phyloP scores from a whole-genome alignment of 495 filamentous ascomycete species.

The Achaetomiella virescens region DNA sequence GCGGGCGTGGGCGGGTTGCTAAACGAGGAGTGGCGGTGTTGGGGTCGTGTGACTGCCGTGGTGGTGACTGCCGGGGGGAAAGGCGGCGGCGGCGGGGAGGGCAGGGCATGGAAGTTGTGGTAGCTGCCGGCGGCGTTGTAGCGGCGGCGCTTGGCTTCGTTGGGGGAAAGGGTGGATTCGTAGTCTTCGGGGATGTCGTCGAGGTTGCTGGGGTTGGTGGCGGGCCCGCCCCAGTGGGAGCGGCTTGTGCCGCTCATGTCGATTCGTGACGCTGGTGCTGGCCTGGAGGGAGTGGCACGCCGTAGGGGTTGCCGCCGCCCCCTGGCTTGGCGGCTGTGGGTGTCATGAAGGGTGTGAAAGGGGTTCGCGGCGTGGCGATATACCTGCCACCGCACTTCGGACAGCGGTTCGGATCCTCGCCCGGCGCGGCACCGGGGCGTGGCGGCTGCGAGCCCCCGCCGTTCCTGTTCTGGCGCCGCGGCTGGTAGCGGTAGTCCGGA shows the following conservation, averaged over 20 bases:
- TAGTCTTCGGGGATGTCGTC: conserved; percentile 36
- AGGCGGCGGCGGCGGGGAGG: conserved; percentile 16
- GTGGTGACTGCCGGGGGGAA: background rate
- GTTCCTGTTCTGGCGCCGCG: conserved; percentile 58
- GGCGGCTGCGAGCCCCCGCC: conserved; percentile 19
- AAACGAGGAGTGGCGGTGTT: conserved; percentile 11
- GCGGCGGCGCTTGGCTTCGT: conserved; percentile 54
- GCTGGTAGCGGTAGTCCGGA: conserved; percentile 91
- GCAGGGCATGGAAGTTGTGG: conserved; percentile 19
- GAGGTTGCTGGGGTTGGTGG: background rate
- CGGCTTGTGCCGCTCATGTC: conserved; percentile 4
- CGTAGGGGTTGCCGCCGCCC: conserved; percentile 19
- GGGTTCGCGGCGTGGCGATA: conserved; percentile 51
- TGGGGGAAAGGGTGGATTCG: conserved; percentile 34
- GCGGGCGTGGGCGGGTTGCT: conserved; percentile 16
- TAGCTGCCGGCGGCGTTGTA: conserved; percentile 32
- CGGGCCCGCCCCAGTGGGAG: conserved; percentile 4
- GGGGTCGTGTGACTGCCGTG: background rate
- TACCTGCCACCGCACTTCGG: conserved; percentile 57
- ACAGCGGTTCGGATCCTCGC: conserved; percentile 49
- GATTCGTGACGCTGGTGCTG: conserved; percentile 13
- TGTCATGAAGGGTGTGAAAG: conserved; percentile 44
- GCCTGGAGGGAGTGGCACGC: conserved; percentile 15
- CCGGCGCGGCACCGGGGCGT: conserved; percentile 28
- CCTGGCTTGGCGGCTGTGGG: conserved; percentile 25